Conservation (phyloP, 306 rosid genomes). For the Ceratonia siliqua region DNA sequence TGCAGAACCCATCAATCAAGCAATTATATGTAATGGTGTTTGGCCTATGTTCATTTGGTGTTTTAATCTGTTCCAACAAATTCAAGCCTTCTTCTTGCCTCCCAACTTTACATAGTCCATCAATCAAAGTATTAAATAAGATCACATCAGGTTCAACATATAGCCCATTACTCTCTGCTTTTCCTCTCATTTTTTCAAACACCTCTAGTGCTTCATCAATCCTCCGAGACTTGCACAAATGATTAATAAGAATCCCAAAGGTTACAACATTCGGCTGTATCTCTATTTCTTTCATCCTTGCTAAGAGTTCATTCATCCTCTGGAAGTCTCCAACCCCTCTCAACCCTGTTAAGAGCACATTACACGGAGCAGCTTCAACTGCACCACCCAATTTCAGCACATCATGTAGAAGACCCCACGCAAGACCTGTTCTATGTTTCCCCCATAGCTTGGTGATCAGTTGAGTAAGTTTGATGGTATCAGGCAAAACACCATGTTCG, state of each 20-base stretch:
- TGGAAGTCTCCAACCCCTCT: conserved; percentile 47
- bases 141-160: conserved; percentile 56
- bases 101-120: conserved; percentile 83
- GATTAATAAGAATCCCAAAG: conserved; percentile 60
- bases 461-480: conserved; percentile 46
- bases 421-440: conserved; percentile 43
- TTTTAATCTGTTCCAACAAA: conserved; percentile 68
- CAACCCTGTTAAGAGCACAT: conserved; percentile 62
- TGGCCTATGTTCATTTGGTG: conserved; percentile 38
- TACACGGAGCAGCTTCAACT: conserved; percentile 59
- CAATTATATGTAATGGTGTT: conserved; percentile 62
- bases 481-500: conserved; percentile 48
- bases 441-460: conserved; percentile 55
- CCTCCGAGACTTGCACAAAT: conserved; percentile 69
- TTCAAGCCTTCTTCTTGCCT: conserved; percentile 70
- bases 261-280: conserved; percentile 60
- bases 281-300: conserved; percentile 59
- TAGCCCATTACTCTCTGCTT: conserved; percentile 26
- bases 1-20: conserved; percentile 70
- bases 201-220: conserved; percentile 62
- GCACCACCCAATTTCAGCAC: conserved; percentile 55
- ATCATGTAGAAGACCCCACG: conserved; percentile 59
- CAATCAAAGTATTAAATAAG: conserved; percentile 64
- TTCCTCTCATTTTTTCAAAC: conserved; percentile 53
- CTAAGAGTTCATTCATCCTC: conserved; percentile 62